Evolutionary conservation across 2,329 filamentous ascomycete species (phyloP), one percentile per base, ranked within the genome.

Genomic region (Aspergillus texensis): DNA sequence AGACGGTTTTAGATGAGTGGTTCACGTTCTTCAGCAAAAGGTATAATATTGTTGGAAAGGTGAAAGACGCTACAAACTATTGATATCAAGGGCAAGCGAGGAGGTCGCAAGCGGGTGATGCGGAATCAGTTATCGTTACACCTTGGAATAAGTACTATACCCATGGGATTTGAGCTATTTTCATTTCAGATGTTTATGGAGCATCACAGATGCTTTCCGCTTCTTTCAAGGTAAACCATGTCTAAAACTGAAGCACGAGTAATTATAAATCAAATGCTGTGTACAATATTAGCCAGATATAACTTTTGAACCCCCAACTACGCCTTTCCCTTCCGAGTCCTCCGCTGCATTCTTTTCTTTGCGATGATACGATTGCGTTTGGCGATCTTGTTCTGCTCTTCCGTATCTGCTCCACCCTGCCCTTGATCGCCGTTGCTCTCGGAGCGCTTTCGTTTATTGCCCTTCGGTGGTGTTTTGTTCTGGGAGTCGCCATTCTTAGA

Each of bases 1-100:
- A 95, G 82, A 88, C 87, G 30, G 89, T 91, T 3, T 81, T 99
- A 65, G 86, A 94, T 60, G 95, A 99, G 78, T 99, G 95, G 95
- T 88, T 90, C 67, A 96, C 91, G 2, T 99, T 96, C 81, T 99
- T 99, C 80, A 92, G 91, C 70, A 99, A 98, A 83, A 86, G 95
- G 62, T 99, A 99, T 82, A 98, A 97, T 72, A 86, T 98, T 59
- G 80, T 82, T 46, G 81, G 81, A 50, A 81, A 80, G 71, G 79
- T 82, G 10, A 69, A 77, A 67, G 77, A 74, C 56, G 77, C 77
- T 21, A 74, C 71, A 48, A 80, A 79, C 65, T 72, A 71, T 52
- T 78, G 64, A 69, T 55, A 10, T n/a, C 9, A 32, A 21, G 12
- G 21, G n/a, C 11, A 34, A 32, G 9, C 6, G 32, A 16, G 26